Evolutionary conservation across 202 grass and related monocot species (phyloP).

Genomic region (Hordeum pubiflorum): DNA sequence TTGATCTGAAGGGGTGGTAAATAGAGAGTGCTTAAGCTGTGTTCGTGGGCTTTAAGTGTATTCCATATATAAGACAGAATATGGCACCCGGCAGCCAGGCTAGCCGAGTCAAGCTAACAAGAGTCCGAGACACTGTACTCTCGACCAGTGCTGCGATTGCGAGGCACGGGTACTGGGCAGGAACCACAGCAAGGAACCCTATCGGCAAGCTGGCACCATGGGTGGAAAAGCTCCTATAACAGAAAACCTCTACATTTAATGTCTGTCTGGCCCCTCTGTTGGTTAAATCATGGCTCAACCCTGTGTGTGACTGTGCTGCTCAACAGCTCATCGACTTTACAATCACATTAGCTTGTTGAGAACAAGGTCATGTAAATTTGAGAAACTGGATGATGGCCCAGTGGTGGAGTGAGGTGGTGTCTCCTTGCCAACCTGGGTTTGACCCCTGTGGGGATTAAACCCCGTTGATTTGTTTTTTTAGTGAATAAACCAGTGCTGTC

Average conservation of each 20-base stretch:
- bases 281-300: not conserved
- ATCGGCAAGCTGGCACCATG: not conserved
- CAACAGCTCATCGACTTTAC: not conserved
- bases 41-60: not conserved
- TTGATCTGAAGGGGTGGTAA: not conserved
- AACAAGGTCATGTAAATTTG: not conserved
- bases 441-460: not conserved
- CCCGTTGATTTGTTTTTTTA: not conserved
- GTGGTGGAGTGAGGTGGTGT: not conserved
- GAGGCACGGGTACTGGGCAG: not conserved
- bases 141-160: not conserved
- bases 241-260: not conserved
- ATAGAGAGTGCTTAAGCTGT: not conserved
- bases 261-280: not conserved
- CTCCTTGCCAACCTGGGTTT: not conserved
- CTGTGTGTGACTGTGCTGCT: not conserved
- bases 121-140: not conserved
- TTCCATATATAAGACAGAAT: not conserved
- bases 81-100: not conserved
- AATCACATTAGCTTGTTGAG: slow-evolving; percentile 11
- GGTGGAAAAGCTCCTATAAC: not conserved
- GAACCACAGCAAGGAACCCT: not conserved
- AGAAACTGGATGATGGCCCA: not conserved
- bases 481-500: not conserved
- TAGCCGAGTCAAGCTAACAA: not conserved